Evolutionary conservation across 2,329 filamentous ascomycete genomes (phyloP), one percentile per base, ranked within the genome.

Genomic region (Diaporthe destruens): DNA sequence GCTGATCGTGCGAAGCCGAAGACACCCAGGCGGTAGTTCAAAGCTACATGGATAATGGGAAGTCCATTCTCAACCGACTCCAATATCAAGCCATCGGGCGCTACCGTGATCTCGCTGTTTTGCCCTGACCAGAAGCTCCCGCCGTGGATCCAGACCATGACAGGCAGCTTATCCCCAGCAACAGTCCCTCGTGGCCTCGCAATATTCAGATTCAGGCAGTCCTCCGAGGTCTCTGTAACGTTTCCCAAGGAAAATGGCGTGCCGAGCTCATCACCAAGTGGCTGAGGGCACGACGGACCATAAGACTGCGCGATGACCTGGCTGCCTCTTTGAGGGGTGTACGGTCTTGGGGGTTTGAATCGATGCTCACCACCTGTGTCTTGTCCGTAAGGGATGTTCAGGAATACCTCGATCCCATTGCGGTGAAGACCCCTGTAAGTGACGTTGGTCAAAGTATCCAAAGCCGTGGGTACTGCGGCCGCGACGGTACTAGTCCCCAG

Each of bases 341-440:
- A 81, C 1, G 80, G 78, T 49, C 77, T 75, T 2, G 86, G 85
- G 8, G 85, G 84, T 71, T 83, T 85, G 77, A 87, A 87, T 61
- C 86, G 81, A 63, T 85, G 82, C 34, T 76, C 75, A 12, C 84
- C 85, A 72, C 83, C 75, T 0, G 86, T 87, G 73, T 86, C 85
- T 66, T 85, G 76, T 6, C 83, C 86, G 61, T 85, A 87, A 0
- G 81, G 83, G 29, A 87, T 84, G n/a, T 81, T 82, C 5, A 86
- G 80, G 74, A 87, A 88, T 11, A 82, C 79, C 69, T 88, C 85
- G 49, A 87, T 80, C 29, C 80, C 83, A 72, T 85, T 85, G 73
- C 83, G 81, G 12, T 79, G 71, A 25, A 85, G 75, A 12, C 86
- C 86, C n/a, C 76, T 72, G 75, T 86, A 87, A 0, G 80, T 84